Conservation (phyloP, 208 protist species). For the Trypanosoma boissoni region DNA sequence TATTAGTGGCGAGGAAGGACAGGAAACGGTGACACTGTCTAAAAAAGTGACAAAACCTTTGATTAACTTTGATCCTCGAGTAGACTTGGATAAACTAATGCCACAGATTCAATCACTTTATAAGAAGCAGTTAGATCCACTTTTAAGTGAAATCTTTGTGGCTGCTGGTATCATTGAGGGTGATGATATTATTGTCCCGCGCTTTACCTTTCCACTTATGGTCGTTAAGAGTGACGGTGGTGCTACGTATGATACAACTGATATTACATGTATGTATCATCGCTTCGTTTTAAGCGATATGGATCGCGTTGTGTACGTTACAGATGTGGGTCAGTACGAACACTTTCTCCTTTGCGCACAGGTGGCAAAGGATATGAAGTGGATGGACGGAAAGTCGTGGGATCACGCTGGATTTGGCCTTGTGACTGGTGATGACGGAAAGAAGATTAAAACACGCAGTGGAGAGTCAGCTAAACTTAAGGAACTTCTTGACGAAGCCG, state of each 20-base stretch:
- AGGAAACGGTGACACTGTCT: slow-evolving; percentile 70
- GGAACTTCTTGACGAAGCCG: slow-evolving; percentile 95
- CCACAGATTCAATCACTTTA: slow-evolving; percentile 67
- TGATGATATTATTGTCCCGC: slow-evolving; percentile 74
- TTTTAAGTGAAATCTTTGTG: slow-evolving; percentile 77
- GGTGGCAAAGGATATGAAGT: slow-evolving; percentile 85
- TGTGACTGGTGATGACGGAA: slow-evolving; percentile 89
- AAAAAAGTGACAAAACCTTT: slow-evolving; percentile 90
- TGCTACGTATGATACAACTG: slow-evolving; percentile 95
- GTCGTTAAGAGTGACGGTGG: slow-evolving; percentile 95
- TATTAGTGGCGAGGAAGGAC: slow-evolving; percentile 66
- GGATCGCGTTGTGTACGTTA: slow-evolving; percentile 94
- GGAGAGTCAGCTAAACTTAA: slow-evolving; percentile 94
- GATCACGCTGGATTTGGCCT: slow-evolving; percentile 94
- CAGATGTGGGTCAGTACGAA: slow-evolving; percentile 93
- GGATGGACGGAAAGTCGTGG: slow-evolving; percentile 82
- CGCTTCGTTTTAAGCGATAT: slow-evolving; percentile 85
- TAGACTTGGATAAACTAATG: slow-evolving; percentile 85
- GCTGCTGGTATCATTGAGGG: slow-evolving; percentile 60
- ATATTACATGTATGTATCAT: slow-evolving; percentile 90
- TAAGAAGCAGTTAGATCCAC: slow-evolving; percentile 66
- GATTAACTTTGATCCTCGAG: slow-evolving; percentile 77
- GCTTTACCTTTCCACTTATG: slow-evolving; percentile 93
- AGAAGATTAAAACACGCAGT: slow-evolving; percentile 96
- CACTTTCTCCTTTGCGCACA: slow-evolving; percentile 93